Base-by-base conservation (phyloP, 108 stramenopile species). In the Nitzschia sp. region DNA sequence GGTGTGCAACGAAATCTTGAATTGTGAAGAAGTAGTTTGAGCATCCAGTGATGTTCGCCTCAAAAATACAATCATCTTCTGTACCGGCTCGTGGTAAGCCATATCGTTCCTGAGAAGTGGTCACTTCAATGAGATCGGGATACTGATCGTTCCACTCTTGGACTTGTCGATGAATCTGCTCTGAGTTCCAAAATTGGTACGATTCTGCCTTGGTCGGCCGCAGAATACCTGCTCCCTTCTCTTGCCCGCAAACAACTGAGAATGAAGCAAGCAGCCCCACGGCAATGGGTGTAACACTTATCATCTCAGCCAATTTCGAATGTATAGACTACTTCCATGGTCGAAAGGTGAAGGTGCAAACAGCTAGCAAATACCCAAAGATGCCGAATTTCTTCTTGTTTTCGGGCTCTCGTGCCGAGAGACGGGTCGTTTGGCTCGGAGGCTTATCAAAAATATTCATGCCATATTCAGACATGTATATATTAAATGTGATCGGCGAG, bases 1-100 rank as follows among this genome's bases (percentile, higher is more conserved):
- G 86, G 70, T 91, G 82, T 29, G 72, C 76, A 29, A 76, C 66
- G 47, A 72, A 87, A 68, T 94, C 93, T 45, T 88, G 84, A 27
- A 90, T 64, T 31, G 84, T 89, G 1, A 90, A 56, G 34, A 92
- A 83, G 59, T 84, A 85, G 35, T 91, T 88, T 60, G 58, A 66
- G 62, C 88, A 89, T 19, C 91, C 91, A 25, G 29, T 53, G 34
- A 17, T 61, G 8, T 58, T 38, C 16, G 55, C 66, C n/a, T 67
- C 66, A 34, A 53, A 76, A 0, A 77, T 68, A 58, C 81, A 82
- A 46, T 82, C 81, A 11, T 66, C 17, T 13, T 28, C 35, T 28
- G 47, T 45, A 41, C 90, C 93, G 17, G 87, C 87, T 21, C 77
- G 52, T 6, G 90, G 87, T 35, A 91, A 57, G 21, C 75, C 76